Evolutionary conservation across 2,329 filamentous ascomycete genomes (phyloP).

Genomic region (Colletotrichum sp.): DNA sequence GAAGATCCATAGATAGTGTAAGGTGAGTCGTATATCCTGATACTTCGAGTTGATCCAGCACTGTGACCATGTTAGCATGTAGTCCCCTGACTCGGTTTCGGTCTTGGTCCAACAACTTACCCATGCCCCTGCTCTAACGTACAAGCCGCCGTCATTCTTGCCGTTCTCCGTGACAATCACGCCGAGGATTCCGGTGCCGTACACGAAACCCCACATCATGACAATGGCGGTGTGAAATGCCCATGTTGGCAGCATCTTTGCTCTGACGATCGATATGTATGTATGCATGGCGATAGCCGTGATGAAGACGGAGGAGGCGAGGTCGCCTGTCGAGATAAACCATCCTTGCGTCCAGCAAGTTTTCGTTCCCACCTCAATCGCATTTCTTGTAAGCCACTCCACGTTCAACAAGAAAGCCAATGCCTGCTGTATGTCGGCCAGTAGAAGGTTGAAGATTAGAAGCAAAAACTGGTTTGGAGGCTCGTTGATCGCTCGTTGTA

Average conservation of each 20-base stretch:
- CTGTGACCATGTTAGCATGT: constrained; percentile 33
- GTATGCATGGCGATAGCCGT: constrained; percentile 71
- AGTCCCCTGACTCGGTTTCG: neutral
- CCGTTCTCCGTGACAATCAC: constrained; percentile 49
- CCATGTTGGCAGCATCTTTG: constrained; percentile 55
- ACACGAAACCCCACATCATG: constrained; percentile 63
- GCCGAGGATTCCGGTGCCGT: constrained; percentile 60
- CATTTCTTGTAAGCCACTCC: constrained; percentile 60
- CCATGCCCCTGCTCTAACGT: constrained; percentile 71
- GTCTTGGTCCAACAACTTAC: constrained; percentile 37
- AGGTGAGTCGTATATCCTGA: constrained; percentile 58
- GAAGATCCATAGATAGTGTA: constrained; percentile 72
- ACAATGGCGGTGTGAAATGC: constrained; percentile 55
- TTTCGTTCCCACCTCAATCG: constrained; percentile 56
- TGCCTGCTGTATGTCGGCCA: constrained; percentile 72
- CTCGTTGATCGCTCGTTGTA: constrained; percentile 31
- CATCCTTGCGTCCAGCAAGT: constrained; percentile 71
- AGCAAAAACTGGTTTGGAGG: constrained; percentile 71
- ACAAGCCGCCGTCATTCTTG: constrained; percentile 50
- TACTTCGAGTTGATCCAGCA: constrained; percentile 68
- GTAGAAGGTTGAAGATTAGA: constrained; percentile 71
- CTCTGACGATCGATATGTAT: constrained; percentile 65
- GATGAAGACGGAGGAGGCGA: constrained; percentile 72
- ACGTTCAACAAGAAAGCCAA: constrained; percentile 68
- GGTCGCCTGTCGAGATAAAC: constrained; percentile 69